Evolutionary conservation across 2,329 filamentous ascomycete genomes (phyloP), one percentile per base, ranked within the genome.

Genomic region (Chrysoporthe deuterocubensis): DNA sequence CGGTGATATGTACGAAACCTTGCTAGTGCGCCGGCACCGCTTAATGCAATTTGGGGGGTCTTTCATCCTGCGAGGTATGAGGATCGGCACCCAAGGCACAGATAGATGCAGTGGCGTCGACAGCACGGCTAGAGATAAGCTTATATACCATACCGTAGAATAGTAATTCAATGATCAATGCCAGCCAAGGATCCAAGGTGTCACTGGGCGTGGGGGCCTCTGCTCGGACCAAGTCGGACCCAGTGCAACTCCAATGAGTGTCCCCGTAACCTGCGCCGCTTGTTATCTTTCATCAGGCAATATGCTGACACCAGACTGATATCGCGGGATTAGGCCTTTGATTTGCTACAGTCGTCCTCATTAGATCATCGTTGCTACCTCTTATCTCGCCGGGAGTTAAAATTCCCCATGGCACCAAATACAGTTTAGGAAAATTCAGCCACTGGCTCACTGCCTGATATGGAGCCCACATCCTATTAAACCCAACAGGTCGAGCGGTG

Each of bases 261-360:
- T n/a, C 48, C 21, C 48, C 21, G n/a, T 52, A 52, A 32, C 2
- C 18, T n/a, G 43, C 43, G 42, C n/a, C 40, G 26, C 26, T 26
- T 26, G 58, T 61, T 61, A 61, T 61, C 58, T 57, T 6, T 21
- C 14, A 8, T 32, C 4, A 34, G 58, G 16, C 58, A 44, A n/a
- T 34, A 34, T 26, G 57, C 34, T 60, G 42, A 61, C 32, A 26
- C 40, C 21, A 8, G 42, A 7, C 11, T 46, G 58, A 34, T 61
- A 61, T 48, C 42, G 11, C 9, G 3, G 11, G 26, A 37, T 37
- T 9, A 26, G 6, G n/a, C 14, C 18, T 61, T 44, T 61, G 58
- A 61, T 61, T 61, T 61, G 58, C 58, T 61, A 14, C 37, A 34
- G 14, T 21, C 40, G 9, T 13, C n/a, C 40, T 43, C 57, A 60